Percentiles rank a stretch among this genome's conserved stretches.
These are phyloP conservation scores for Aspergillus sparsus DNA, from an alignment of 495 filamentous ascomycete genomes.

Conservation along the genomic window DNA sequence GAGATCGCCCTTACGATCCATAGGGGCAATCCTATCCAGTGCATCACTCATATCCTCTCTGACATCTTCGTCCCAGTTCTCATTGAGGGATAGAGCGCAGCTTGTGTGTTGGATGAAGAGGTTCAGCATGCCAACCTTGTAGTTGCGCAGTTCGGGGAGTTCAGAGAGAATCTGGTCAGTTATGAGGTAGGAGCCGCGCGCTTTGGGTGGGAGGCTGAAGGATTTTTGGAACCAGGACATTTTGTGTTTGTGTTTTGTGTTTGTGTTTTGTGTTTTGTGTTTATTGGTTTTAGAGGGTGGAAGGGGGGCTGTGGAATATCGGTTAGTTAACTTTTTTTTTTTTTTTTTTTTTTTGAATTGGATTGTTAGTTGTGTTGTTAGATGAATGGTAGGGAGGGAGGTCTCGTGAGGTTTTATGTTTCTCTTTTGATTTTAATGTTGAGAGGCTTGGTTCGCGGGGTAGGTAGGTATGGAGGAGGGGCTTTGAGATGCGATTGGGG, in stretches of 20 bases:
- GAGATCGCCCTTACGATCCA: conserved; percentile 68
- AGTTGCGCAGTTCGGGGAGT: conserved; percentile 72
- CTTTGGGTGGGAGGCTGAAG: conserved; percentile 69
- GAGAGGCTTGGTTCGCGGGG: background rate
- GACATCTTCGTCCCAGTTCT: conserved; percentile 90
- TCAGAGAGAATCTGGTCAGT: conserved; percentile 67
- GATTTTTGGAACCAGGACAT: conserved; percentile 82
- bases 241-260: conserved; percentile 21
- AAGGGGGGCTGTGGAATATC: background rate
- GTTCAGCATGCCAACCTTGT: conserved; percentile 85
- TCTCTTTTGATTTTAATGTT: background rate
- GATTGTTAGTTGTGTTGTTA: background rate
- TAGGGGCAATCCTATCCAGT: conserved; percentile 82
- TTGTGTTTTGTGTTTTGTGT: background rate
- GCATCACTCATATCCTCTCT: conserved; percentile 90
- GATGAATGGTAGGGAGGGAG: background rate
- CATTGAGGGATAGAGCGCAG: conserved; percentile 83
- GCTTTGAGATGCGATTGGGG: background rate
- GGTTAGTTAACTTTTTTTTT: background rate
- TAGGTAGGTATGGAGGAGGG: background rate
- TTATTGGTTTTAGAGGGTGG: background rate
- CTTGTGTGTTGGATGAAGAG: conserved; percentile 91
- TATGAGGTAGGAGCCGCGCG: conserved; percentile 87
- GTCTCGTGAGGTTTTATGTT: background rate
- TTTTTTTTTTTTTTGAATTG: conserved; percentile 6